A percentile compares a stretch with the other conserved stretches of the same genome.
phyloP scores from a whole-genome alignment of 805 yeast genomes.

The Metschnikowia bowlesiae region DNA sequence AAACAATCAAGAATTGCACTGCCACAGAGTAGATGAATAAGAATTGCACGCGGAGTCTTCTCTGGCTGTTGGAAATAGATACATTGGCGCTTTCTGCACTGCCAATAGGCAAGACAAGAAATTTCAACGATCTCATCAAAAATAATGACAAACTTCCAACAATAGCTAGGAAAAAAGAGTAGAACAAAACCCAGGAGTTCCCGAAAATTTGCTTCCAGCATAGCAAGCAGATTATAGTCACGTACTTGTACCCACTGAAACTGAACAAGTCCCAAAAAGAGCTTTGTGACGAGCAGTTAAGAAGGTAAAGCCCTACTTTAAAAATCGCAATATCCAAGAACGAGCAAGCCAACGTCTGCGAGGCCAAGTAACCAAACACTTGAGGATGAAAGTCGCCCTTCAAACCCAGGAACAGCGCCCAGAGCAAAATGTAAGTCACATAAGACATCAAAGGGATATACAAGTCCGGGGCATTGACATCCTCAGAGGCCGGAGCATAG shows the following conservation, averaged over 20 bases:
- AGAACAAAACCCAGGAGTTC: conserved; percentile 31
- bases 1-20: conserved; percentile 70
- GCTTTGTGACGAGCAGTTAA: conserved; percentile 60
- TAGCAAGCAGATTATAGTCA: conserved; percentile 63
- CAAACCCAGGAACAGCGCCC: conserved; percentile 82
- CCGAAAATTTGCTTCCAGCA: conserved; percentile 46
- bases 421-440: conserved; percentile 76
- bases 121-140: conserved; percentile 64
- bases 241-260: conserved; percentile 92
- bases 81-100: conserved; percentile 43
- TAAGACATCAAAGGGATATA: conserved; percentile 94
- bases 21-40: conserved; percentile 79
- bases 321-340: conserved; percentile 70
- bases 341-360: conserved; percentile 81
- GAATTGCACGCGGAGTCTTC: conserved; percentile 81
- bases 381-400: conserved; percentile 92
- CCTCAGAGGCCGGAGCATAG: conserved; percentile 77
- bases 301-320: conserved; percentile 76
- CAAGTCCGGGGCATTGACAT: conserved; percentile 92
- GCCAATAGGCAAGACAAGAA: conserved; percentile 56
- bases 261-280: conserved; percentile 76
- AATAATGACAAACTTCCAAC: conserved; percentile 50
- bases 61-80: conserved; percentile 59
- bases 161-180: conserved; percentile 29
- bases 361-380: conserved; percentile 78